phyloP scores from a whole-genome alignment of 768 basidiomycete species.

The Termitomyces titanicus region DNA sequence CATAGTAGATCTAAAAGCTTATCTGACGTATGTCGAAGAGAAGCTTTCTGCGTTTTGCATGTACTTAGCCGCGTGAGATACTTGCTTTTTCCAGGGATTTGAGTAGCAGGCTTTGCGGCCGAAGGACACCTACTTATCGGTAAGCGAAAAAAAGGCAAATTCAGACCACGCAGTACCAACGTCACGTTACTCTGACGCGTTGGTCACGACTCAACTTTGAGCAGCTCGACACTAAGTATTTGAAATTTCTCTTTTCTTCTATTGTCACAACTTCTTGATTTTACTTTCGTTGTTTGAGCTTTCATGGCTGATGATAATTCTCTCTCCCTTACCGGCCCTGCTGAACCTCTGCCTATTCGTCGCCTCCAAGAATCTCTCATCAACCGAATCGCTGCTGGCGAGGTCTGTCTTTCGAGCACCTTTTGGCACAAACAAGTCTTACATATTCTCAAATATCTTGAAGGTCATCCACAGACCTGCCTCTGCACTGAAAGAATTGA shows the following conservation, averaged over 20 bases:
- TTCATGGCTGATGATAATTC: constrained; percentile 3
- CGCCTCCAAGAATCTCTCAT: constrained; percentile 81
- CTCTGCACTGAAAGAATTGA: constrained; percentile 92
- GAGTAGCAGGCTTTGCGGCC: too few relatives aligned
- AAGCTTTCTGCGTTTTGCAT: too few relatives aligned
- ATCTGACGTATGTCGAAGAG: too few relatives aligned
- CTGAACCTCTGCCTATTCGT: constrained; percentile 63
- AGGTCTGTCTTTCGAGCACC: constrained; percentile 32
- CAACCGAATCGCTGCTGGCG: constrained; percentile 86
- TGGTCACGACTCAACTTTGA: neutral
- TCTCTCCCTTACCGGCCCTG: neutral
- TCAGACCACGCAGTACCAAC: too few relatives aligned
- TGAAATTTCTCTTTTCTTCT: too few relatives aligned
- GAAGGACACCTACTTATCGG: too few relatives aligned
- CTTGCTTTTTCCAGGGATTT: too few relatives aligned
- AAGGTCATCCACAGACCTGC: constrained; percentile 60
- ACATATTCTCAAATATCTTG: neutral
- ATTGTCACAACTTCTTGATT: neutral
- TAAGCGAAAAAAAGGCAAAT: too few relatives aligned
- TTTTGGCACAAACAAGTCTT: neutral
- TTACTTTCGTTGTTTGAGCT: neutral
- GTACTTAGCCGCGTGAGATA: too few relatives aligned
- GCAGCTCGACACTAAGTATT: too few relatives aligned
- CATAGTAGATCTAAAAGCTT: too few relatives aligned
- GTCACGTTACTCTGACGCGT: constrained; percentile 13